Percentiles rank a stretch among this genome's conserved stretches.
Conservation (phyloP, 305 asterid genomes). For the Fraxinus nigra region DNA sequence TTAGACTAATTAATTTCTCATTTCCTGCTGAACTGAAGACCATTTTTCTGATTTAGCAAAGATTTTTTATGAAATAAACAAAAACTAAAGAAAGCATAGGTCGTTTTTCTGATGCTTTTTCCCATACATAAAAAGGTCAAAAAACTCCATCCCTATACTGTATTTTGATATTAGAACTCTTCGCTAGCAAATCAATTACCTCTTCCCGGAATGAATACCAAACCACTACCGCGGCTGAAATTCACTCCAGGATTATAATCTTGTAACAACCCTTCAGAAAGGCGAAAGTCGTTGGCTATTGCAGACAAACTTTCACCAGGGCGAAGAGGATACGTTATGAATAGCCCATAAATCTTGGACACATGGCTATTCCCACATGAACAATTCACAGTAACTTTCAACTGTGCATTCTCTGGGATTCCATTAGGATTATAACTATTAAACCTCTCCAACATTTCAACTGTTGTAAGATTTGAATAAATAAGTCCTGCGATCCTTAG, state of each 20-base stretch:
- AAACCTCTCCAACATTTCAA: conserved; percentile 48
- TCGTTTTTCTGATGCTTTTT: background rate
- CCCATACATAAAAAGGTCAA: background rate
- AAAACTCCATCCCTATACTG: background rate
- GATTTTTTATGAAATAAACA: background rate
- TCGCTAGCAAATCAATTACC: conserved; percentile 30
- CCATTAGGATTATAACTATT: conserved; percentile 31
- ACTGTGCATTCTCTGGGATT: conserved; percentile 27
- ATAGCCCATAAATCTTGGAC: conserved; percentile 52
- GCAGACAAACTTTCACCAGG: conserved; percentile 36
- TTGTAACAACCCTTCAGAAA: conserved; percentile 46
- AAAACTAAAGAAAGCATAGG: background rate
- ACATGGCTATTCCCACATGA: conserved; percentile 56
- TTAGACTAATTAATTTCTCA: background rate
- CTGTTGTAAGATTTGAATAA: conserved; percentile 60
- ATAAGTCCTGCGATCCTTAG: conserved; percentile 24
- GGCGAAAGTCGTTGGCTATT: conserved; percentile 28
- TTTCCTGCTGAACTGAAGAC: background rate
- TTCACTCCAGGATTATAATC: conserved; percentile 58
- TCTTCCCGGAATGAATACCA: conserved; percentile 62
- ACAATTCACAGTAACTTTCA: conserved; percentile 59
- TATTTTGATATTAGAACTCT: background rate
- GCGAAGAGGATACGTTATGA: conserved; percentile 58
- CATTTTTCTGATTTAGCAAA: background rate
- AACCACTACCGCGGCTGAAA: conserved; percentile 50